phyloP scores from a whole-genome alignment of 371 early-diverging fungal genomes.

The Mucor piriformis region DNA sequence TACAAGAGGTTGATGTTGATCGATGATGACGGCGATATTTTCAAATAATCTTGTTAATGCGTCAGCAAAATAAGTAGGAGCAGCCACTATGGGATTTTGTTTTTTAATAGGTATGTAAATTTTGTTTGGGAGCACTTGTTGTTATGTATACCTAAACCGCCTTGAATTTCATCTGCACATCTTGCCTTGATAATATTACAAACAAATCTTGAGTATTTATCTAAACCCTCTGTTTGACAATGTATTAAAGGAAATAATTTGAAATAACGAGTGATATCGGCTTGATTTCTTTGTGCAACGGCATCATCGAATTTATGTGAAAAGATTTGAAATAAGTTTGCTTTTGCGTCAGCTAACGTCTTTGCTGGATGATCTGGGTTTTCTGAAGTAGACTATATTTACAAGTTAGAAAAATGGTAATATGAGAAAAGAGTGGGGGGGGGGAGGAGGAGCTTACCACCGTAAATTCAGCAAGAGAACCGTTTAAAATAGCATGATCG shows the following conservation, averaged over 20 bases:
- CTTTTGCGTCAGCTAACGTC: constrained; percentile 63
- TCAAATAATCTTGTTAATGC: constrained; percentile 85
- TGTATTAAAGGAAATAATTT: constrained; percentile 88
- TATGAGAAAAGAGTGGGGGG: neutral
- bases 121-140: too few species aligned
- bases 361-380: constrained; percentile 70
- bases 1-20: constrained; percentile 82
- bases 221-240: constrained; percentile 81
- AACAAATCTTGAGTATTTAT: constrained; percentile 83
- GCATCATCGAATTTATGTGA: constrained; percentile 81
- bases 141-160: constrained; percentile 37
- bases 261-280: constrained; percentile 82
- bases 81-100: constrained; percentile 33
- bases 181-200: constrained; percentile 74
- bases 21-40: constrained; percentile 81
- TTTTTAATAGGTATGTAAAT: neutral
- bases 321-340: constrained; percentile 68
- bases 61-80: constrained; percentile 68
- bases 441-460: constrained; percentile 33
- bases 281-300: constrained; percentile 67
- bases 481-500: constrained; percentile 66
- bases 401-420: neutral
- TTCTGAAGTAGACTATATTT: constrained; percentile 56
- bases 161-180: constrained; percentile 68
- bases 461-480: constrained; percentile 72